These are phyloP conservation scores for Aspergillus ustus DNA, from an alignment of 2,329 filamentous ascomycete genomes.

Conservation along the genomic window DNA sequence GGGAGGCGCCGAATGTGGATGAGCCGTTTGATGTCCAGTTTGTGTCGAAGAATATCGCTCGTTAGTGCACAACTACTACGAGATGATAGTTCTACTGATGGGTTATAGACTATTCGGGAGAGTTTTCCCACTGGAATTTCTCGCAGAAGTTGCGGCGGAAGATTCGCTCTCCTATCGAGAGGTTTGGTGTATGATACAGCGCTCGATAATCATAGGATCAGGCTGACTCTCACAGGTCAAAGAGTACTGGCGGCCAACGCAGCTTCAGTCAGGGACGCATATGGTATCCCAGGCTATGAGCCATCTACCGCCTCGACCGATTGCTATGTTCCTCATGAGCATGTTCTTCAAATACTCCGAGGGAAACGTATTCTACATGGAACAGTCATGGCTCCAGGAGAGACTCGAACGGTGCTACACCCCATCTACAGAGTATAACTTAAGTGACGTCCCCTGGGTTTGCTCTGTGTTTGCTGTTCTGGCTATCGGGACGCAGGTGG, in stretches of 20 bases:
- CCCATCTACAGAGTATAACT: background rate
- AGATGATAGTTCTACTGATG: background rate
- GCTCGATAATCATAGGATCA: background rate
- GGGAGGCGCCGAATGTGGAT: background rate
- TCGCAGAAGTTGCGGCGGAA: constrained; percentile 35
- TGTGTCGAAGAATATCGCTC: background rate
- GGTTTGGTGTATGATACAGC: background rate
- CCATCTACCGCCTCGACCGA: constrained; percentile 37
- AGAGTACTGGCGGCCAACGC: constrained; percentile 38
- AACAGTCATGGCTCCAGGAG: constrained; percentile 33
- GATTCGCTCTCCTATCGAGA: background rate
- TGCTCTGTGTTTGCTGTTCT: constrained; percentile 17
- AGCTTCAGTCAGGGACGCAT: constrained; percentile 34
- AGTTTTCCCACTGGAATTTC: constrained; percentile 45
- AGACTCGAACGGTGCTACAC: constrained; percentile 33
- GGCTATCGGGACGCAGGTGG: constrained; percentile 44
- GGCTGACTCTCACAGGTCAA: constrained; percentile 14
- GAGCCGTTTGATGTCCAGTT: background rate
- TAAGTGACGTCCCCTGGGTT: background rate
- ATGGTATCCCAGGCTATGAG: constrained; percentile 30
- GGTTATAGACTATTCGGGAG: constrained; percentile 40
- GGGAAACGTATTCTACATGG: constrained; percentile 42
- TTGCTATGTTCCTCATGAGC: constrained; percentile 38
- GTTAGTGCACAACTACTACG: background rate
- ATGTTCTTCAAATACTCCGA: constrained; percentile 39